A percentile compares a stretch with the other conserved stretches of the same genome.
Conservation (phyloP, 257 asterid genomes). For the Nicotiana attenuata region DNA sequence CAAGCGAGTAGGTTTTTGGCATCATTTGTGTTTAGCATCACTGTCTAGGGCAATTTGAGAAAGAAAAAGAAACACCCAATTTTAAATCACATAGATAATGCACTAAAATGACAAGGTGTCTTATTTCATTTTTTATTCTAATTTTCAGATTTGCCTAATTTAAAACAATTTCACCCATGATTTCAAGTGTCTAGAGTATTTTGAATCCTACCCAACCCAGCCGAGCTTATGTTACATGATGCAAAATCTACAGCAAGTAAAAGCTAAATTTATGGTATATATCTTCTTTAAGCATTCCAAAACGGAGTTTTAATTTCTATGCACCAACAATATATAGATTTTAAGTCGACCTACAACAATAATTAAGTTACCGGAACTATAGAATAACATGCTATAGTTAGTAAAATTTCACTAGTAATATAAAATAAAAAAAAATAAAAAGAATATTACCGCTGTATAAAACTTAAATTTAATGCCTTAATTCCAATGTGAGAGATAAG, state of each 20-base stretch:
- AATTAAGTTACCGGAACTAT: too few species aligned
- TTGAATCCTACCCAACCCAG: not conserved
- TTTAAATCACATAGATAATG: not conserved
- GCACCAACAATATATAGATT: too few species aligned
- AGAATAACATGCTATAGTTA: too few species aligned
- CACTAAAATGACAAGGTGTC: not conserved
- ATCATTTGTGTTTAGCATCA: not conserved
- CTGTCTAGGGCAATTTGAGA: not conserved
- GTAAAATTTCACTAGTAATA: too few species aligned
- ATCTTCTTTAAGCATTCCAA: not conserved
- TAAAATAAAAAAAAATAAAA: too few species aligned
- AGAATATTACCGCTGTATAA: too few species aligned
- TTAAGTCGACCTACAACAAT: too few species aligned
- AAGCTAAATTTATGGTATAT: not conserved
- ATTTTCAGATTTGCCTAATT: not conserved
- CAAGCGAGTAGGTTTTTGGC: not conserved
- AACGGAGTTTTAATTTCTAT: too few species aligned
- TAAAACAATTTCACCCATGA: not conserved
- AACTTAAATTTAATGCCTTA: not conserved
- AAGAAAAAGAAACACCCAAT: not conserved
- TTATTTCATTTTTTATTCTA: not conserved
- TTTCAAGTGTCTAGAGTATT: not conserved
- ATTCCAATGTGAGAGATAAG: constrained; percentile 6
- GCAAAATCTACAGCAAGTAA: not conserved
- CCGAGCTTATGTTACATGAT: too few species aligned